Evolutionary conservation across 2,329 filamentous ascomycete genomes (phyloP).

Genomic region (Pyrenochaeta sp.): DNA sequence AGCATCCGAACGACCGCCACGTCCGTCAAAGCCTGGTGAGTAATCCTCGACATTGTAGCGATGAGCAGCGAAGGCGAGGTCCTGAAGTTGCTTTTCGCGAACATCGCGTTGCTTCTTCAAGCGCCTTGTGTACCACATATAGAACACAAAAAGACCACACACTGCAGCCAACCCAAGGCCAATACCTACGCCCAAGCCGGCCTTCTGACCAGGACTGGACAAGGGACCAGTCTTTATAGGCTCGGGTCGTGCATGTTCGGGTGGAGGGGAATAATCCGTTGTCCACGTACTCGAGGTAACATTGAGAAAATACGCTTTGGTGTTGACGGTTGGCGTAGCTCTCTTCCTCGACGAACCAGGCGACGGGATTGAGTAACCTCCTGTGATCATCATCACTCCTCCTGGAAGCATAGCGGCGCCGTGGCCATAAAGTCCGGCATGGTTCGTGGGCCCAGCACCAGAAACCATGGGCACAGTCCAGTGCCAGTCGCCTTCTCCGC

Average conservation of each 20-base stretch:
- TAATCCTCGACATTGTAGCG: conserved; percentile 52
- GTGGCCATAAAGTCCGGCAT: conserved; percentile 66
- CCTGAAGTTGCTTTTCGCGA: conserved; percentile 63
- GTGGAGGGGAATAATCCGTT: conserved; percentile 62
- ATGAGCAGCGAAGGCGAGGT: conserved; percentile 60
- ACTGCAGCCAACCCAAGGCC: conserved; percentile 54
- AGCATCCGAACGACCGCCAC: conserved; percentile 50
- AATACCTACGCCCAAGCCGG: conserved; percentile 55
- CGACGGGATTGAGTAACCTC: conserved; percentile 62
- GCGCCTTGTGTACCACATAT: conserved; percentile 56
- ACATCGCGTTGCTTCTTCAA: conserved; percentile 49
- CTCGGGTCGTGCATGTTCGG: conserved; percentile 17
- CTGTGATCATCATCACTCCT: conserved; percentile 67
- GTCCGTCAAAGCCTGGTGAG: conserved; percentile 44
- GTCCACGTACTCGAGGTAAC: conserved; percentile 67
- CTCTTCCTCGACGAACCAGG: conserved; percentile 47
- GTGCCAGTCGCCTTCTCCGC: conserved; percentile 67
- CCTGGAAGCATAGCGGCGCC: conserved; percentile 68
- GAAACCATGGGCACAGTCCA: conserved; percentile 69
- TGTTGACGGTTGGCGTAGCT: conserved; percentile 48
- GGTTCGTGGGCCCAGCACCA: conserved; percentile 51
- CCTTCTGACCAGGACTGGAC: conserved; percentile 55
- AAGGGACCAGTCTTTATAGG: conserved; percentile 41
- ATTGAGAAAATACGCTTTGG: conserved; percentile 66
- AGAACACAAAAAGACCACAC: conserved; percentile 51